A percentile compares a stretch with the other conserved stretches of the same genome.
Evolutionary conservation across 768 basidiomycete genomes (phyloP).

Genomic region (Tylopilus felleus): DNA sequence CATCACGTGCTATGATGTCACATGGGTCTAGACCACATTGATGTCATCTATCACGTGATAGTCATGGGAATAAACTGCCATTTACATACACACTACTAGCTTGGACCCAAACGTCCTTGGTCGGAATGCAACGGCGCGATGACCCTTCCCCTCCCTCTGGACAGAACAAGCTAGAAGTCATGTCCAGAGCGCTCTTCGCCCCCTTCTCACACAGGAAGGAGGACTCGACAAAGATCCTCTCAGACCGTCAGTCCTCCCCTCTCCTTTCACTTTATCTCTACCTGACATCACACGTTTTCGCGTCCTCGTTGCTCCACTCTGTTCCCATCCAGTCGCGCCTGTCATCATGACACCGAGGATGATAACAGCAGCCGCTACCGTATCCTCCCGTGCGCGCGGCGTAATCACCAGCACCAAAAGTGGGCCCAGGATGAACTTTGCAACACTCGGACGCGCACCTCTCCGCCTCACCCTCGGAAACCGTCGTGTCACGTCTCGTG

Average conservation of each 20-base stretch:
- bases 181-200: conserved; percentile 68
- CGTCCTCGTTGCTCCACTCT: no score
- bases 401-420: conserved; percentile 29
- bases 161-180: conserved; percentile 52
- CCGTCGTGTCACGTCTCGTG: conserved; percentile 74
- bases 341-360: conserved; percentile 88
- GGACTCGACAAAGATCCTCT: conserved; percentile 68
- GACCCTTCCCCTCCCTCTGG: conserved; percentile 15
- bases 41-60: conserved; percentile 25
- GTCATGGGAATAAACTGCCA: conserved; percentile 8
- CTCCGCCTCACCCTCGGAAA: conserved; percentile 61
- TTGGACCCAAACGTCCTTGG: background rate
- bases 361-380: conserved; percentile 68
- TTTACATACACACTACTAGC: background rate
- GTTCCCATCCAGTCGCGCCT: conserved; percentile 66
- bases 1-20: conserved; percentile 35
- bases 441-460: conserved; percentile 76
- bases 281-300: background rate
- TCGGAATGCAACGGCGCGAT: conserved; percentile 21
- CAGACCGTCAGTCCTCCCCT: conserved; percentile 57
- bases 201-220: conserved; percentile 59
- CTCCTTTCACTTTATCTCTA: background rate
- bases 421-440: conserved; percentile 58
- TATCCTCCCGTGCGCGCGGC: conserved; percentile 47
- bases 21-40: conserved; percentile 20